A percentile compares a stretch with the other conserved stretches of the same genome.
phyloP scores from a whole-genome alignment of 768 basidiomycete species.

The Naganishia antarctica region DNA sequence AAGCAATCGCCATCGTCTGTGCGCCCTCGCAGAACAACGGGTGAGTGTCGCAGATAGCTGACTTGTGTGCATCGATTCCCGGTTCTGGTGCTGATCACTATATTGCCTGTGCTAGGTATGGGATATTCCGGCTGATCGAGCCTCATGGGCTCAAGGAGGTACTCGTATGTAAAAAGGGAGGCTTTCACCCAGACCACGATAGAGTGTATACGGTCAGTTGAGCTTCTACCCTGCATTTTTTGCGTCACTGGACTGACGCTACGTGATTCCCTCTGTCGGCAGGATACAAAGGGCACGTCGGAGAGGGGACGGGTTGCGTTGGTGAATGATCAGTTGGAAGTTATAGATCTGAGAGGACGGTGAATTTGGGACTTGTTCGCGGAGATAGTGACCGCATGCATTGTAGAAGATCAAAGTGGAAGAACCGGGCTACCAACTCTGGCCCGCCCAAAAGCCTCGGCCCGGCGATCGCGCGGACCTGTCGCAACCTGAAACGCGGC shows the following conservation, averaged over 20 bases:
- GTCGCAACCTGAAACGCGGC: too few species aligned
- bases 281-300: background rate
- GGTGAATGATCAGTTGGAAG: background rate
- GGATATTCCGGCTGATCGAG: slow-evolving; percentile 83
- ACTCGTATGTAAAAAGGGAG: slow-evolving; percentile 53
- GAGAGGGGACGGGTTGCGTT: background rate
- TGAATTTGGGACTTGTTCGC: too few species aligned
- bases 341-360: slow-evolving; percentile 4
- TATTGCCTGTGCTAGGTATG: slow-evolving; percentile 65
- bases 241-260: background rate
- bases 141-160: slow-evolving; percentile 75
- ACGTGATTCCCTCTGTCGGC: background rate
- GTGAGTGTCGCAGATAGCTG: background rate
- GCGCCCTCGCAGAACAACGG: slow-evolving; percentile 56
- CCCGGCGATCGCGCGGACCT: too few species aligned
- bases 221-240: background rate
- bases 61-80: too few species aligned
- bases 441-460: too few species aligned
- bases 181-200: slow-evolving; percentile 23
- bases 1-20: slow-evolving; percentile 88
- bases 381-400: too few species aligned
- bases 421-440: too few species aligned
- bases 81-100: too few species aligned
- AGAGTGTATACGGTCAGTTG: slow-evolving; percentile 21
- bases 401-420: too few species aligned